Conservation (phyloP, 2,329 filamentous ascomycete species). For the Microsporum canis region DNA sequence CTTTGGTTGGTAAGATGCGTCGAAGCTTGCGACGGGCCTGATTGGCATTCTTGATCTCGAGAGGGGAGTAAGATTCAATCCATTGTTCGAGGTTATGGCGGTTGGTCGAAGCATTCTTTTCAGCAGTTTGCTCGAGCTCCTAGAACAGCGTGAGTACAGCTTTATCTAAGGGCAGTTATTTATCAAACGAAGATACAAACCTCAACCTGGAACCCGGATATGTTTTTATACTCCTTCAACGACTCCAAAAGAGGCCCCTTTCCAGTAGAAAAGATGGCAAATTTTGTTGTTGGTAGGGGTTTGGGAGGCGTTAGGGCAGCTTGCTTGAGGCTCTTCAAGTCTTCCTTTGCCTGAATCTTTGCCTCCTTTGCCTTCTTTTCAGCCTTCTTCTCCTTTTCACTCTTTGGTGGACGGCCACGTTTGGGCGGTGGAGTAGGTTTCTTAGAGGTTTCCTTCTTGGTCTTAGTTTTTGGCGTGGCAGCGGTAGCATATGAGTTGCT, state of each 20-base stretch:
- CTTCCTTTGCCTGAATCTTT: slow-evolving; percentile 17
- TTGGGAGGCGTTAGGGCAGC: slow-evolving; percentile 28
- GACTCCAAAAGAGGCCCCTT: slow-evolving; percentile 13
- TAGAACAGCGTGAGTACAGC: neutral
- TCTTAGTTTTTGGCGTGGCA: slow-evolving; percentile 18
- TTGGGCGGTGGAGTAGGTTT: neutral
- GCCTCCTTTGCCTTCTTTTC: slow-evolving; percentile 22
- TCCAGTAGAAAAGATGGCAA: slow-evolving; percentile 17
- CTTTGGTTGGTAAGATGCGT: slow-evolving; percentile 14
- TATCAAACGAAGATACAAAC: slow-evolving; percentile 19
- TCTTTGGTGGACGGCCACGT: slow-evolving; percentile 8
- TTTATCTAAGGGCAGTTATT: neutral
- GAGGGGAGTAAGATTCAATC: slow-evolving; percentile 44
- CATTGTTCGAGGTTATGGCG: slow-evolving; percentile 40
- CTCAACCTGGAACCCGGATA: slow-evolving; percentile 27
- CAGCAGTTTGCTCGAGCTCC: slow-evolving; percentile 40
- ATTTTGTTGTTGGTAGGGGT: slow-evolving; percentile 19
- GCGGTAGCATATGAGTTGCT: slow-evolving; percentile 25
- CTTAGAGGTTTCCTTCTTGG: slow-evolving; percentile 11
- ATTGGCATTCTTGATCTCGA: slow-evolving; percentile 50
- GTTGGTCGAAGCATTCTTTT: slow-evolving; percentile 36
- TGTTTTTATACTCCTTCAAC: slow-evolving; percentile 23
- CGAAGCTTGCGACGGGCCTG: slow-evolving; percentile 38
- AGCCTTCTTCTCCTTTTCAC: slow-evolving; percentile 9
- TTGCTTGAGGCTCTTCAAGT: slow-evolving; percentile 22